Evolutionary conservation across 306 rosid genomes (phyloP).

Genomic region (Vigna angularis): DNA sequence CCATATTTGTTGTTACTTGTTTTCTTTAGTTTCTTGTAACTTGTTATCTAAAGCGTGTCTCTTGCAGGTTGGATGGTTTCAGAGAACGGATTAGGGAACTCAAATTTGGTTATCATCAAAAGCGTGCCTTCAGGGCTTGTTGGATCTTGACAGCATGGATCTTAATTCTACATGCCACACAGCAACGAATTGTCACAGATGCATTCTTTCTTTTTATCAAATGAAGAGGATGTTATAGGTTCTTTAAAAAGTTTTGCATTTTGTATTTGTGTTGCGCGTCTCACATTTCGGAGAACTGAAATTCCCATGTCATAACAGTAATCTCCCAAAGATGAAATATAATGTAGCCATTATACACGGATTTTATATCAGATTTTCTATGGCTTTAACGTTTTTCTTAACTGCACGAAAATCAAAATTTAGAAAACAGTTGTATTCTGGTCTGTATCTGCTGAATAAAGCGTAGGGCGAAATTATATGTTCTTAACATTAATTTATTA

Average conservation of each 20-base stretch:
- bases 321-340: constrained; percentile 61
- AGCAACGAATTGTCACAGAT: constrained; percentile 27
- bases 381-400: background rate
- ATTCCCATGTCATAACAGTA: constrained; percentile 56
- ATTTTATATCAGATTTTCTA: background rate
- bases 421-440: background rate
- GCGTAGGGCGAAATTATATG: background rate
- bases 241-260: constrained; percentile 21
- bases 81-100: constrained; percentile 63
- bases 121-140: constrained; percentile 4
- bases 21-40: constrained; percentile 9
- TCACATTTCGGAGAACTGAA: constrained; percentile 65
- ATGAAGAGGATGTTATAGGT: constrained; percentile 30
- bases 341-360: constrained; percentile 24
- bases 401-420: constrained; percentile 1
- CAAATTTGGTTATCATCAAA: constrained; percentile 27
- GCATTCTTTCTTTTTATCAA: background rate
- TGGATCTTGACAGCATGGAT: background rate
- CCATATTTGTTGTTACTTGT: background rate
- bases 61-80: constrained; percentile 80
- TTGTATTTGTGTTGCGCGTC: constrained; percentile 54
- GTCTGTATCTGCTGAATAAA: background rate
- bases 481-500: too few species aligned
- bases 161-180: constrained; percentile 13
- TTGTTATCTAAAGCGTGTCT: constrained; percentile 31